Base-by-base conservation (phyloP, 805 yeast species). In the Saturnispora bothae region DNA sequence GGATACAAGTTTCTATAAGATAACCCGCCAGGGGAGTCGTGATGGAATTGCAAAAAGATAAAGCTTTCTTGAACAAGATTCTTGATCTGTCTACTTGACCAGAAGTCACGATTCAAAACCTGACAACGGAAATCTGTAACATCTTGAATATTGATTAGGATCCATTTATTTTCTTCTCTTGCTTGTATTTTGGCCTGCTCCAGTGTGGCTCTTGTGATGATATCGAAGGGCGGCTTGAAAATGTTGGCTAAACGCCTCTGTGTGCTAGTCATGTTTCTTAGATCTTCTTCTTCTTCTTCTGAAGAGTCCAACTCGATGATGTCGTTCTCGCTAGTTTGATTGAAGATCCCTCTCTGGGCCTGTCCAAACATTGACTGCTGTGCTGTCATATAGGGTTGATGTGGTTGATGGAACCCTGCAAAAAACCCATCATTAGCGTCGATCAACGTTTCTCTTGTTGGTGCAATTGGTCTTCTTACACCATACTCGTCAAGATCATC, bases 201-300 rank as follows among this genome's bases (percentile, higher is more conserved):
- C n/a, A 92, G 56, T 38, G 72, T 73, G 14, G 76, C 46, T 46
- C 70, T 75, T 16, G 77, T 67, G 51, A 92, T 85, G 25, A 92
- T 62, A 48, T 89, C 96, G 63, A 84, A 89, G 0, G 99, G 99
- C 0, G 98, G 97, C 44, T 89, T 68, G 59, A 89, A 92, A 21
- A 92, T 64, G 44, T 70, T 70, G 4, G 95, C 96, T 34, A 92
- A 63, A 36, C 94, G 66, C 46, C 76, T 67, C 58, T 73, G 85
- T 36, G 75, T 58, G 34, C 65, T 66, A 3, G 65, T 51, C 30
- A 54, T 45, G 15, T 32, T 44, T 34, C 55, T 57, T 35, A 57
- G 59, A 12, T 58, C 65, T 2, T 64, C 67, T 10, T 54, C 64
- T 6, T 61, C 64, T 2, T 53, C 60, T 32, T 61, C 61, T 6